A percentile compares a stretch with the other conserved stretches of the same genome.
These are phyloP conservation scores for Pyrenophora seminiperda DNA, from an alignment of 2,329 filamentous ascomycete genomes.

Conservation along the genomic window DNA sequence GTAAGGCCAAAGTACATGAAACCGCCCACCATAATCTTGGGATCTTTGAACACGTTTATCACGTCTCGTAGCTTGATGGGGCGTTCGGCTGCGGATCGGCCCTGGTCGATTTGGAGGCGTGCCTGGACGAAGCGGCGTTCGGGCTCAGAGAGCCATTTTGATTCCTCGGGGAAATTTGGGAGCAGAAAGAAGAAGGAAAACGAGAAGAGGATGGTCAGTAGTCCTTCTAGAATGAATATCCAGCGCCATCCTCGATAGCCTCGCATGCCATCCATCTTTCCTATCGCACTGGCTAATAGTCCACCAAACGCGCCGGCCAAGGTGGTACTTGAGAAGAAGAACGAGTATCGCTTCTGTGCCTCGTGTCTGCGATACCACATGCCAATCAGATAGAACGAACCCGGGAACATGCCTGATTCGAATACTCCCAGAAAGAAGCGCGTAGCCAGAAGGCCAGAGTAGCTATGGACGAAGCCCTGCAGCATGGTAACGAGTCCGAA, in stretches of 20 bases:
- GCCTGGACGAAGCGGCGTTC: constrained; percentile 55
- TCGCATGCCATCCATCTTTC: constrained; percentile 76
- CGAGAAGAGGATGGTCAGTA: constrained; percentile 52
- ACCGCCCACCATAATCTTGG: constrained; percentile 55
- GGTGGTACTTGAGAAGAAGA: constrained; percentile 88
- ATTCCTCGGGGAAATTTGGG: constrained; percentile 57
- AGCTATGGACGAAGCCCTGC: constrained; percentile 80
- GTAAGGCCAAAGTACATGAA: constrained; percentile 59
- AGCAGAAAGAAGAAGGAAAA: constrained; percentile 56
- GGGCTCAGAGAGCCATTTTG: constrained; percentile 54
- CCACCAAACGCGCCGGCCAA: constrained; percentile 85
- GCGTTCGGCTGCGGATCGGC: constrained; percentile 53
- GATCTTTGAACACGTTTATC: constrained; percentile 54
- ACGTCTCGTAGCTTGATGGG: constrained; percentile 52
- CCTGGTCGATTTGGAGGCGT: constrained; percentile 55
- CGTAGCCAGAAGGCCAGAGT: constrained; percentile 75
- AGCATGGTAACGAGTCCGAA: constrained; percentile 71
- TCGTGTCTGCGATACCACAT: constrained; percentile 91
- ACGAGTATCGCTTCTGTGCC: constrained; percentile 87
- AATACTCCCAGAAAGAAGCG: constrained; percentile 78
- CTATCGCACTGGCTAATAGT: constrained; percentile 81
- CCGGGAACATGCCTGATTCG: constrained; percentile 61
- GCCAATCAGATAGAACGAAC: constrained; percentile 70
- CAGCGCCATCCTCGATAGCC: constrained; percentile 78
- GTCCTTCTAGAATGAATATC: constrained; percentile 76